Evolutionary conservation across 352 stramenopile genomes (phyloP), one percentile per base, ranked within the genome.

Genomic region (Aphanomyces stellatus): DNA sequence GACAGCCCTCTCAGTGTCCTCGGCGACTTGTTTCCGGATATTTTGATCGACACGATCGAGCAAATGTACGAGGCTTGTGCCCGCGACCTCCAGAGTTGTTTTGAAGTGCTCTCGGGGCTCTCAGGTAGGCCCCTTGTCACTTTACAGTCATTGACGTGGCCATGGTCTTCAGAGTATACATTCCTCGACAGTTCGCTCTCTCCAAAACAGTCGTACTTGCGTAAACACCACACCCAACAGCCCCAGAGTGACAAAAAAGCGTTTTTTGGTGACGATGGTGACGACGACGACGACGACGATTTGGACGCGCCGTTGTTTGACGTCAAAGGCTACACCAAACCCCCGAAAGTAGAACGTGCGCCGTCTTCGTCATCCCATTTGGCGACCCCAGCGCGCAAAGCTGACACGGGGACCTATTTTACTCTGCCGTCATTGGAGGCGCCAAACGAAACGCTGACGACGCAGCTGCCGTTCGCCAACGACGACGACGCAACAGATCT

Each of bases 11-110:
- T 30, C 11, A 22, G 30, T 22, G 48, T 51, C 10, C 49, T 67
- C n/a, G 37, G 34, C 3, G 60, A 67, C 13, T 31, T 67, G 15
- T 67, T 67, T 43, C 40, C 60, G 2, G 60, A 67, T 42, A 41
- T 67, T 22, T 22, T 67, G n/a, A 13, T 33, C 17, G 60, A 67
- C 17, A 67, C 60, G 17, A 67, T 67, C 33, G 46, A 42, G 37
- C 60, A 67, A 59, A 67, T 67, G 60, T 67, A 43, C 19, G 49
- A 30, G 17, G 60, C 60, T 5, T 67, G 60, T 28, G 60, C 60
- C 15, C 28, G 57, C 17, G 60, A 67, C 46, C 37, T 67, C 8
- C n/a, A 56, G 19, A 67, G 60, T 48, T 67, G 60, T 33, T 67
- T 67, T 28, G 41, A 67, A 30, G 60, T 67, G 31, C 49, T 67